Evolutionary conservation across 2,329 filamentous ascomycete genomes (phyloP).

Genomic region (Mollisia scopiformis): DNA sequence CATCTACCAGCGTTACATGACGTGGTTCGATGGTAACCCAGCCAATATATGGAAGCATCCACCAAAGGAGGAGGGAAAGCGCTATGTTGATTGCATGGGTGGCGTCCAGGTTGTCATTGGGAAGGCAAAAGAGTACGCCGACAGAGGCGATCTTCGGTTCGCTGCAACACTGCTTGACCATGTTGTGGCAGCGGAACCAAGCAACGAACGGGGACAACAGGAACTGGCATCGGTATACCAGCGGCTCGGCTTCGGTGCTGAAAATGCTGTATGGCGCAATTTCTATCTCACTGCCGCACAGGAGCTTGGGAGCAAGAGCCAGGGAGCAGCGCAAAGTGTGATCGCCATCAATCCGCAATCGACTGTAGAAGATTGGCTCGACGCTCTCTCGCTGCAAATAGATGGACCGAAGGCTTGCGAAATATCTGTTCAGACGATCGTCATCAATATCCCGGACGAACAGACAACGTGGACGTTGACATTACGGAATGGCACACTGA

Average conservation of each 20-base stretch:
- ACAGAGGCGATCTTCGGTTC: conserved; percentile 41
- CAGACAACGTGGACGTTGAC: no score
- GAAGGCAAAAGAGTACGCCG: conserved; percentile 36
- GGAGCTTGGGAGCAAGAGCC: conserved; percentile 27
- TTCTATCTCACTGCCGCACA: conserved; percentile 40
- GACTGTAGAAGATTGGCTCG: background rate
- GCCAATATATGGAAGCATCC: conserved; percentile 42
- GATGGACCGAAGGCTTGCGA: conserved; percentile 7
- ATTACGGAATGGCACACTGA: no score
- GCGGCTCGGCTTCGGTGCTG: conserved; percentile 40
- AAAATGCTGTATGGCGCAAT: conserved; percentile 46
- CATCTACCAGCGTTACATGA: conserved; percentile 39
- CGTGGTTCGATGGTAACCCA: conserved; percentile 37
- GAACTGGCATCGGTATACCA: conserved; percentile 38
- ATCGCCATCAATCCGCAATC: background rate
- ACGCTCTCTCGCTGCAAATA: conserved; percentile 1
- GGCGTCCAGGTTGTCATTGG: conserved; percentile 36
- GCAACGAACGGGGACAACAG: conserved; percentile 19
- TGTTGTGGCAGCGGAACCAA: conserved; percentile 36
- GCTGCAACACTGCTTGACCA: conserved; percentile 43
- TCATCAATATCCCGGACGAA: background rate
- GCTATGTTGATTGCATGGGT: conserved; percentile 43
- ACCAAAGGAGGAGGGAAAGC: conserved; percentile 36
- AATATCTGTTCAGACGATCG: conserved; percentile 1
- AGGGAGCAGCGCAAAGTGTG: background rate